A percentile compares a stretch with the other conserved stretches of the same genome.
Evolutionary conservation across 2,329 filamentous ascomycete genomes (phyloP).

Genomic region (Alternaria angustiovoidea): DNA sequence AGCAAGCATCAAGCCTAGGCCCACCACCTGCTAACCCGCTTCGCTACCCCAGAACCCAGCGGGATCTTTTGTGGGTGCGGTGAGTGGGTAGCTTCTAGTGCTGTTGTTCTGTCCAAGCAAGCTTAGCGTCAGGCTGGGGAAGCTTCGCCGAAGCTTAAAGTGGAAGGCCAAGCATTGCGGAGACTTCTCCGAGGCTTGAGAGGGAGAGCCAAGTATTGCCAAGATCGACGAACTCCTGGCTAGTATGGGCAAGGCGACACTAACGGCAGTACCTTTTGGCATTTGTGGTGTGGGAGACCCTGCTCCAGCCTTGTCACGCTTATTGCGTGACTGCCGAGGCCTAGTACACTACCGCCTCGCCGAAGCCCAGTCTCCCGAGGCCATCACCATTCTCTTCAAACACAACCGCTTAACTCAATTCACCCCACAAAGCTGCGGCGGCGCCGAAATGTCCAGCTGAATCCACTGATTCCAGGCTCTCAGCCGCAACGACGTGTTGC

Average conservation of each 20-base stretch:
- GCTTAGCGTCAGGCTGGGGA: neutral
- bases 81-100: neutral
- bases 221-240: neutral
- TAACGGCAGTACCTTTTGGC: neutral
- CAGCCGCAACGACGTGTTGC: conserved; percentile 2
- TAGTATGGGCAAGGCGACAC: neutral
- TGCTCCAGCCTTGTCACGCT: neutral
- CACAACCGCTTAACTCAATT: neutral
- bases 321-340: neutral
- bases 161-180: neutral
- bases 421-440: neutral
- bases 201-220: no score
- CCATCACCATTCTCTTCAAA: neutral
- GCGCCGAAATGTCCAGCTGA: neutral
- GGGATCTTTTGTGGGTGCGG: neutral
- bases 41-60: neutral
- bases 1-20: neutral
- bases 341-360: neutral
- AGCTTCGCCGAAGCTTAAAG: neutral
- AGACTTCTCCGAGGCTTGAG: no score
- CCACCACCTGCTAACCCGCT: neutral
- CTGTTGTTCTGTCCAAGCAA: neutral
- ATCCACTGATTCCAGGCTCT: conserved; percentile 1
- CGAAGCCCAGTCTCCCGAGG: no score
- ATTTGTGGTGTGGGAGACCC: neutral